Base-by-base conservation (phyloP, 2,329 filamentous ascomycete species). In the Aureobasidium zeae region DNA sequence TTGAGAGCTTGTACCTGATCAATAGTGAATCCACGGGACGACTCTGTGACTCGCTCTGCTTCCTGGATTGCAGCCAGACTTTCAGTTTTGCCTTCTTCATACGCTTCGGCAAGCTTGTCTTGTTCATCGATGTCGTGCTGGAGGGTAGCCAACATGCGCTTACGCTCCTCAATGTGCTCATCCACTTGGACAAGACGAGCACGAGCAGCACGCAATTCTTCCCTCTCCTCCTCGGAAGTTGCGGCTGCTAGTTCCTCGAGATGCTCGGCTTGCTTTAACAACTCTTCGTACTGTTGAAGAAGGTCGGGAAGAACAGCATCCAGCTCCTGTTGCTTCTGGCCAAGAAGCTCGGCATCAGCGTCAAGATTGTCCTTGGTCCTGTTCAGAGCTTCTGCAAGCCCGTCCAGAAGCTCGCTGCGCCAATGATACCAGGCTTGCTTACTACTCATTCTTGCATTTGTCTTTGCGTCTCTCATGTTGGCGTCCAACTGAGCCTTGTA, bases 401-500 rank as follows among this genome's bases (percentile, higher is more conserved):
- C 83, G 45, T 87, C 73, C 21, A 84, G 79, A 17, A 96, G 73
- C 55, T 91, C 89, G 72, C 85, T 89, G 29, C 91, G 81, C 91
- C 91, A 98, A 57, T 89, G 83, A 60, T 98, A 98, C 91, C 91
- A 98, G 70, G 91, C 88, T 46, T 86, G 86, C 60, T 95, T 95
- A 66, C 89, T 95, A 39, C 88, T 70, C 11, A 95, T 72, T 19
- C 91, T 77, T 12, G 89, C 86, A 60, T 94, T 84, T 0, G 86
- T 88, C 68, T 95, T 96, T 63, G 94, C 83, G 57, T 96, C 95
- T 63, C 94, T 91, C 70, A 98, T 91, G 59, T 96, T 88, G 52
- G 85, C 91, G 65, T 98, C 89, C 81, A 98, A 93, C 41, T 93
- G 72, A 3, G 77, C 66, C 56, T 85, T 87, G 58, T 94, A 79